A percentile compares a stretch with the other conserved stretches of the same genome.
These are phyloP conservation scores for Lippia alba DNA, from an alignment of 305 asterid genomes.

Conservation along the genomic window DNA sequence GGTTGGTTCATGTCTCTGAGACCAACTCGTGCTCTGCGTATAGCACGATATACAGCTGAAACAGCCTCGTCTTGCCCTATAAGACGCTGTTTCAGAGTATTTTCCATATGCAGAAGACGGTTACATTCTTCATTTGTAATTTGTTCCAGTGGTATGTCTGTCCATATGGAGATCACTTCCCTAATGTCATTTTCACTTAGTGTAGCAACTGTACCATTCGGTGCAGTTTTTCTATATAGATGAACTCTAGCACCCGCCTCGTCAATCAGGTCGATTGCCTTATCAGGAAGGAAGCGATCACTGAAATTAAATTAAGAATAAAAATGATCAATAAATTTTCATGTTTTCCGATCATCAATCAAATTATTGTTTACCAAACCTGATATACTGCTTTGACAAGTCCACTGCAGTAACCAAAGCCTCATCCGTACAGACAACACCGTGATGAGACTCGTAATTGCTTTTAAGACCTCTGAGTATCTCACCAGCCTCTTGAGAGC, in stretches of 20 bases:
- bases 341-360: not conserved
- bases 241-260: constrained; percentile 44
- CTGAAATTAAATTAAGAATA: constrained; percentile 25
- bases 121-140: constrained; percentile 34
- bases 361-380: constrained; percentile 18
- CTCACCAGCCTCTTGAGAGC: constrained; percentile 38
- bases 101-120: constrained; percentile 37
- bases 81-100: constrained; percentile 18
- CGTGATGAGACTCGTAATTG: constrained; percentile 43
- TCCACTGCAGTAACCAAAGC: constrained; percentile 41
- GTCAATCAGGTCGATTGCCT: constrained; percentile 48
- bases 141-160: constrained; percentile 38
- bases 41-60: constrained; percentile 32
- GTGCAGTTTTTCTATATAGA: constrained; percentile 7
- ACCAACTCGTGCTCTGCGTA: constrained; percentile 42
- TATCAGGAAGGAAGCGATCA: constrained; percentile 46
- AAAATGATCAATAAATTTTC: not conserved
- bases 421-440: constrained; percentile 33
- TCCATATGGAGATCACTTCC: constrained; percentile 40
- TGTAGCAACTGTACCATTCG: not conserved
- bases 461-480: constrained; percentile 33
- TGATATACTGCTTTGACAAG: constrained; percentile 37
- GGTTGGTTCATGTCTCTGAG: constrained; percentile 39
- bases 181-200: constrained; percentile 33
- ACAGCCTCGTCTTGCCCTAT: constrained; percentile 46